Percentiles rank a stretch among this genome's conserved stretches.
Evolutionary conservation across 495 filamentous ascomycete species (phyloP).

Genomic region (Penicillium lividum): DNA sequence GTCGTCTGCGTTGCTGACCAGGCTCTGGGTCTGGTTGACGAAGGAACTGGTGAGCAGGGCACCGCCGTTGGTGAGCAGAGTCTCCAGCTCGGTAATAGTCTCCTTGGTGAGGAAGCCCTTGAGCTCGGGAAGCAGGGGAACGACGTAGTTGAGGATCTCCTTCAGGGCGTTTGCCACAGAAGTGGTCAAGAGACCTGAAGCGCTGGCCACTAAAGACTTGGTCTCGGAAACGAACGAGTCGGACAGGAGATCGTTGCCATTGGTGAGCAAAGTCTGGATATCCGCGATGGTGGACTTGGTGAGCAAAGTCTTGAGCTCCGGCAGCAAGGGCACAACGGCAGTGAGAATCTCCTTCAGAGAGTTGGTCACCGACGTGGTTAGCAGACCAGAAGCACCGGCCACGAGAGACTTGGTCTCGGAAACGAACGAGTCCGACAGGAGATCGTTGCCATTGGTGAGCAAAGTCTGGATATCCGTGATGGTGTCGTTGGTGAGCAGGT

Average conservation of each 20-base stretch:
- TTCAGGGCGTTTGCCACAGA: constrained; percentile 14
- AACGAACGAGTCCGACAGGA: constrained; percentile 36
- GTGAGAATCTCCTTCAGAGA: constrained; percentile 34
- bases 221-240: constrained; percentile 34
- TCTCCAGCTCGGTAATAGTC: constrained; percentile 34
- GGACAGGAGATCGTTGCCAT: constrained; percentile 36
- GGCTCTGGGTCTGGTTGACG: constrained; percentile 27
- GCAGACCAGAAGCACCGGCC: constrained; percentile 18
- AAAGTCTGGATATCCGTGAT: constrained; percentile 37
- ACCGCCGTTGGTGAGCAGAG: constrained; percentile 34
- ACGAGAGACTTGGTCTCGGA: constrained; percentile 22
- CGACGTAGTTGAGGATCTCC: constrained; percentile 26
- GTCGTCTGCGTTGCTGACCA: constrained; percentile 16
- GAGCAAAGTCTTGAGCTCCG: constrained; percentile 34
- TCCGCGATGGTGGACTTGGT: constrained; percentile 31
- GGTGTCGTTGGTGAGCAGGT: constrained; percentile 31
- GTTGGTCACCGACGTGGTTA: constrained; percentile 22
- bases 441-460: constrained; percentile 39
- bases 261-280: constrained; percentile 34
- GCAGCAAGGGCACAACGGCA: constrained; percentile 37
- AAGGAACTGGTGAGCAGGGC: constrained; percentile 35
- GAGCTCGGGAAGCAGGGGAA: constrained; percentile 29
- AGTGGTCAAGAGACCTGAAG: constrained; percentile 20
- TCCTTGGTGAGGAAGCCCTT: constrained; percentile 29
- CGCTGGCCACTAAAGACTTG: constrained; percentile 7